Conservation (phyloP, 1,284 basidiomycete species). For the Entoloma clypeatum region DNA sequence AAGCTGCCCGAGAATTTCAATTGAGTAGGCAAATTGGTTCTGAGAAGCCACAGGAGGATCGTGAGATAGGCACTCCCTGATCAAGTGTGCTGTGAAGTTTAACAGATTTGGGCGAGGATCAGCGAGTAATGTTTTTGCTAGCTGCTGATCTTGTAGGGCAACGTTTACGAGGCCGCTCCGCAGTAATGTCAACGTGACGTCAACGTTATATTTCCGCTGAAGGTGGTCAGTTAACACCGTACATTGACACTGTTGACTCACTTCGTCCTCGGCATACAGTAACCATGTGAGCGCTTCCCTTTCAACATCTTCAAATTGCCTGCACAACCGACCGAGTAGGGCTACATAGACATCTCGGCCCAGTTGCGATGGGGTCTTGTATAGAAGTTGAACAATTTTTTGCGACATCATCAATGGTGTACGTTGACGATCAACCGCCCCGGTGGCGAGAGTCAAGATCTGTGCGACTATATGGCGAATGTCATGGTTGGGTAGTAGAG, state of each 20-base stretch:
- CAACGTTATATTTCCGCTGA: constrained; percentile 93
- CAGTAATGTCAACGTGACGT: constrained; percentile 88
- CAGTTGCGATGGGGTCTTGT: constrained; percentile 79
- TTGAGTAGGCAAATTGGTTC: constrained; percentile 75
- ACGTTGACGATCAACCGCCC: constrained; percentile 76
- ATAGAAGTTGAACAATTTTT: constrained; percentile 86
- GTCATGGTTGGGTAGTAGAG: constrained; percentile 80
- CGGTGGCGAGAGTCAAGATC: constrained; percentile 75
- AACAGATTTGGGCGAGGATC: constrained; percentile 78
- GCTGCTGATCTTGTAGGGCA: constrained; percentile 83
- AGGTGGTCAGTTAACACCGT: constrained; percentile 13
- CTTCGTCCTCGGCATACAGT: constrained; percentile 94
- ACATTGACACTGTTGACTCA: constrained; percentile 32
- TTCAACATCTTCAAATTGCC: constrained; percentile 86
- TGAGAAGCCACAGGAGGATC: constrained; percentile 79
- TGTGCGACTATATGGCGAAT: constrained; percentile 81
- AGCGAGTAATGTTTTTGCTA: constrained; percentile 83
- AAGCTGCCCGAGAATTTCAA: constrained; percentile 78
- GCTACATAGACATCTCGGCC: constrained; percentile 90
- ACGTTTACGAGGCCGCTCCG: constrained; percentile 80
- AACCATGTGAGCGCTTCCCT: constrained; percentile 98
- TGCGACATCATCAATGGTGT: constrained; percentile 93
- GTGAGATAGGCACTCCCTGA: constrained; percentile 81
- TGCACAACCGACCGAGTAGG: constrained; percentile 87
- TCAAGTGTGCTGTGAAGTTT: constrained; percentile 80